These are phyloP conservation scores for Astrephomene gubernaculifera DNA, from an alignment of 139 green algal species.

Conservation along the genomic window DNA sequence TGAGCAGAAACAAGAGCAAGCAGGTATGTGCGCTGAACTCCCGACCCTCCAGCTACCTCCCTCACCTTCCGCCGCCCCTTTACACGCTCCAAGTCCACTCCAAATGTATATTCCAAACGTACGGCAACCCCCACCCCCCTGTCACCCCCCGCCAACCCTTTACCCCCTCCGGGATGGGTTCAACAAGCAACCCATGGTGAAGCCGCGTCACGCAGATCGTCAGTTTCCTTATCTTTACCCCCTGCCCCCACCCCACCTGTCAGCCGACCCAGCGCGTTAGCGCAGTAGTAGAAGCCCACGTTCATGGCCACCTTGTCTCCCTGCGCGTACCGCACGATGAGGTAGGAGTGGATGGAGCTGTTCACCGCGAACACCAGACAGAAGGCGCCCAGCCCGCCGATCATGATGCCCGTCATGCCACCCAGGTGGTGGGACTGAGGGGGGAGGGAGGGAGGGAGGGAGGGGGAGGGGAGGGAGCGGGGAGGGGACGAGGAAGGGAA, in stretches of 20 bases:
- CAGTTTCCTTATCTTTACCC: no score
- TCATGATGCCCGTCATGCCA: conserved; percentile 59
- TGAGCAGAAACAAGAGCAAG: no score
- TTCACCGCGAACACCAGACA: conserved; percentile 92
- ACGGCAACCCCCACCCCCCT: no score
- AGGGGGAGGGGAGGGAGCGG: background rate
- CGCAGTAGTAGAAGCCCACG: conserved; percentile 91
- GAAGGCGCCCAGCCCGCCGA: conserved; percentile 72
- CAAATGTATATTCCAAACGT: no score
- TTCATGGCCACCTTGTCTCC: conserved; percentile 74
- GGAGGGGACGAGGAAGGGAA: background rate
- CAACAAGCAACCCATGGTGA: no score
- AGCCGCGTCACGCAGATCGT: no score
- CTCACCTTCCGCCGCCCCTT: no score
- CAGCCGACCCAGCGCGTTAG: conserved; percentile 85
- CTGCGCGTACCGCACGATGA: conserved; percentile 79
- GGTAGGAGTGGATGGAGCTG: conserved; percentile 85
- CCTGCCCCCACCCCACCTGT: conserved; percentile 52
- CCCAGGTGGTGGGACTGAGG: conserved; percentile 37
- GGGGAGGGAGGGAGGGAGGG: background rate
- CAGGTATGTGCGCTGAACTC: no score
- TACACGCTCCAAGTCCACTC: no score
- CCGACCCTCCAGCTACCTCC: no score
- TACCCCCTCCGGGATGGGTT: no score
- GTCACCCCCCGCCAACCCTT: no score